Base-by-base conservation (phyloP, 2,329 filamentous ascomycete genomes). In the Colletotrichum chlorophyti region DNA sequence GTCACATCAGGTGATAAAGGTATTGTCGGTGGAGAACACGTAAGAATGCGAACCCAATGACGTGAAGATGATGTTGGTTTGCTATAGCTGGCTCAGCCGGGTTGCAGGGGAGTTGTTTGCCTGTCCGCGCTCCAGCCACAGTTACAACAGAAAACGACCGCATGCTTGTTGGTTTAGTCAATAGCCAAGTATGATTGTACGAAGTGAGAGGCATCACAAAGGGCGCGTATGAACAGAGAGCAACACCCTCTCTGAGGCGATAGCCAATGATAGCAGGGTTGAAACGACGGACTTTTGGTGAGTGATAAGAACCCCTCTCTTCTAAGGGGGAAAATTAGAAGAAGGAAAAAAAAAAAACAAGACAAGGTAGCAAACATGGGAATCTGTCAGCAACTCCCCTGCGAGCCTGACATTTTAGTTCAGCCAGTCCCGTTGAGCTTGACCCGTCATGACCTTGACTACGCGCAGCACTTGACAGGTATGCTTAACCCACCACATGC, bases 21-120 rank as follows among this genome's bases (percentile, higher is more conserved):
- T 15, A 24, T 15, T 41, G 37, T 17, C 11, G 9, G 15, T 11
- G n/a, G 26, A 26, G 42, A 48, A 42, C 14, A 48, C n/a, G 50
- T 32, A 53, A 35, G 49, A 50, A 48, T 48, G 29, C 12, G 19
- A 31, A 23, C 15, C 12, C 43, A 40, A 45, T 59, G 55, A 59
- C 55, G 55, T 50, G 37, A 34, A 31, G 17, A 29, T 54, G 55
- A 48, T 48, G 37, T 4, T 37, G n/a, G 12, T n/a, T n/a, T n/a
- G 17, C 17, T 24, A 17, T 23, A 24, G 19, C 14, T 21, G 17
- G 12, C 26, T 17, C 27, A 23, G 14, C 27, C 19, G 14, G 29
- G 24, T 10, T 26, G 34, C 37, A 26, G 19, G 27, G 26, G 12
- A 27, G 19, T 21, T n/a, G 8, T 6, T 19, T 49, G 19, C 34